Evolutionary conservation across 306 rosid genomes (phyloP).

Genomic region (Cyclanthera cordifolia): DNA sequence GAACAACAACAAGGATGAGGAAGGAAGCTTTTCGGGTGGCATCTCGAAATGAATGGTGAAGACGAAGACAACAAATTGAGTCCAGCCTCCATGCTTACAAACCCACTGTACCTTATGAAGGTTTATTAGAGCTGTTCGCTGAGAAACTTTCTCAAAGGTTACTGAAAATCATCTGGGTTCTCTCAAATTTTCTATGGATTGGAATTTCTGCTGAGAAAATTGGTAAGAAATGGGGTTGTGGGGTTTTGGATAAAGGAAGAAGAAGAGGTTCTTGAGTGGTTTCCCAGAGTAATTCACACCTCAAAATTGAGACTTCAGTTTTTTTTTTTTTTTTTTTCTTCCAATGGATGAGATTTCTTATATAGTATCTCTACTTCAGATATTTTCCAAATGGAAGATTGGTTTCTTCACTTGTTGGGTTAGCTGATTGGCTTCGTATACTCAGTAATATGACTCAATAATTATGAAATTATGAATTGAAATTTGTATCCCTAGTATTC

Average conservation of each 20-base stretch:
- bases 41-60: conserved; percentile 45
- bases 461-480: too few relatives aligned
- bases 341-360: too few relatives aligned
- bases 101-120: background rate
- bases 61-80: conserved; percentile 46
- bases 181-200: background rate
- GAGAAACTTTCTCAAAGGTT: background rate
- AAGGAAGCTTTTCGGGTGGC: conserved; percentile 38
- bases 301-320: background rate
- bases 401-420: too few relatives aligned
- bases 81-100: conserved; percentile 52
- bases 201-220: background rate
- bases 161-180: background rate
- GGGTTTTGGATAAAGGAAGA: conserved; percentile 26
- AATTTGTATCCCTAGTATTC: too few relatives aligned
- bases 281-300: conserved; percentile 28
- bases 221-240: background rate
- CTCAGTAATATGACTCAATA: too few relatives aligned
- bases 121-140: background rate
- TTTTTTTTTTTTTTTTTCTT: too few relatives aligned
- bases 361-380: too few relatives aligned
- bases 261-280: conserved; percentile 11
- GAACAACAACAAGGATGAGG: conserved; percentile 34
- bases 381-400: too few relatives aligned
- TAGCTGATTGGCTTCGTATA: too few relatives aligned